These are phyloP conservation scores for Candida endomychidarum DNA, from an alignment of 805 yeast genomes.

Conservation along the genomic window DNA sequence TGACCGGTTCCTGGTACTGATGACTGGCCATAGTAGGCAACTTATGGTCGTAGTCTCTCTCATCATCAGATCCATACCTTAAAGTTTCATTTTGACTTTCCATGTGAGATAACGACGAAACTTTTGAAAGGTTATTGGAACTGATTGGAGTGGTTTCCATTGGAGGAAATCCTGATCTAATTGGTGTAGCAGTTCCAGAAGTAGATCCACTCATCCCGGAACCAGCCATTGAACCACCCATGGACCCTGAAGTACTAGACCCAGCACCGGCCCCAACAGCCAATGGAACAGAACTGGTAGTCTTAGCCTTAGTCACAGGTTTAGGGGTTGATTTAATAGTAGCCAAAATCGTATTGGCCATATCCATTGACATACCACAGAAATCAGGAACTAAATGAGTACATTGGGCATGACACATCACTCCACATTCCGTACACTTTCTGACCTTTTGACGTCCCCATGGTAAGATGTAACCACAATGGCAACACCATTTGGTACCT, in stretches of 20 bases:
- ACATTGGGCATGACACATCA: slow-evolving; percentile 91
- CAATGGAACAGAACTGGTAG: background rate
- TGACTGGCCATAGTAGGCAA: slow-evolving; percentile 32
- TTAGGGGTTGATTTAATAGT: slow-evolving; percentile 72
- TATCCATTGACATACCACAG: slow-evolving; percentile 98
- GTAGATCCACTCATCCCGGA: background rate
- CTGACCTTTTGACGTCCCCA: slow-evolving; percentile 92
- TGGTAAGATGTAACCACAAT: slow-evolving; percentile 95
- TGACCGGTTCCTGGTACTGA: slow-evolving; percentile 26
- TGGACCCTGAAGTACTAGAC: too few relatives aligned
- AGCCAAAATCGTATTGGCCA: slow-evolving; percentile 83
- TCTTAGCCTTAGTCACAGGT: slow-evolving; percentile 16
- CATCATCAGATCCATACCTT: slow-evolving; percentile 10
- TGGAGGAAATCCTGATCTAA: slow-evolving; percentile 15
- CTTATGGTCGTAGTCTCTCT: slow-evolving; percentile 19
- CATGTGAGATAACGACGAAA: slow-evolving; percentile 9
- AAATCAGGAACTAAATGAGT: slow-evolving; percentile 95
- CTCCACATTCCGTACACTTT: slow-evolving; percentile 90
- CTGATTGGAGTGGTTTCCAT: slow-evolving; percentile 14
- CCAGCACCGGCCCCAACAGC: background rate
- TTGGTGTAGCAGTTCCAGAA: slow-evolving; percentile 8
- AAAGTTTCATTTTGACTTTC: slow-evolving; percentile 20
- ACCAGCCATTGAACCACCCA: too few relatives aligned
- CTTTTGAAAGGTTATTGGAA: slow-evolving; percentile 7
- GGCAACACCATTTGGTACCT: slow-evolving; percentile 99